Percentiles rank a stretch among this genome's conserved stretches.
Conservation (phyloP, 495 filamentous ascomycete genomes). For the Hamigera avellanea region DNA sequence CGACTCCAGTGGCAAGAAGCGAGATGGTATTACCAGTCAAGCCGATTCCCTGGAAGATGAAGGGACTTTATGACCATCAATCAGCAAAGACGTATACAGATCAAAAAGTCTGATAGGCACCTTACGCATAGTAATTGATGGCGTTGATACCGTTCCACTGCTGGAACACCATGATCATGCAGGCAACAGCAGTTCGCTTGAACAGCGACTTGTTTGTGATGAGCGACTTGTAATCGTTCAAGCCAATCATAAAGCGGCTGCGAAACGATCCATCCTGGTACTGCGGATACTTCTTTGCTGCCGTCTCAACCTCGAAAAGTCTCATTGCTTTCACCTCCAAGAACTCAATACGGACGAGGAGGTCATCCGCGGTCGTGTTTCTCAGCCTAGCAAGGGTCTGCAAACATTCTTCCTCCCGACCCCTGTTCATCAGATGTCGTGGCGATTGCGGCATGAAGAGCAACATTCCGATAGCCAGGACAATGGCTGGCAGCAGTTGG, state of each 20-base stretch:
- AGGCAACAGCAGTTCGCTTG: slow-evolving; percentile 22
- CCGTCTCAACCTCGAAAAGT: slow-evolving; percentile 60
- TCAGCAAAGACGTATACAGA: neutral
- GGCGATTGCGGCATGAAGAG: slow-evolving; percentile 77
- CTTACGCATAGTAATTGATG: slow-evolving; percentile 47
- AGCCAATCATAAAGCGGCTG: slow-evolving; percentile 19
- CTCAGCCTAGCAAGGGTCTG: slow-evolving; percentile 54
- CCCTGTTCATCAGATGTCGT: slow-evolving; percentile 60
- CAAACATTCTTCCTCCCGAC: slow-evolving; percentile 54
- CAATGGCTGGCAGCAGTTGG: slow-evolving; percentile 29
- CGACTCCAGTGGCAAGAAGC: slow-evolving; percentile 61
- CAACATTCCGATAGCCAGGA: slow-evolving; percentile 30
- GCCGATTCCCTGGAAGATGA: slow-evolving; percentile 24
- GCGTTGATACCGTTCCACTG: slow-evolving; percentile 57
- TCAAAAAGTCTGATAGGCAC: no score
- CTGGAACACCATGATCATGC: slow-evolving; percentile 39
- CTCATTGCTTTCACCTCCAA: slow-evolving; percentile 70
- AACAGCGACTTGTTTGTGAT: slow-evolving; percentile 25
- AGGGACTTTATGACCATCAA: slow-evolving; percentile 11
- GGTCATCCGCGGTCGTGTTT: slow-evolving; percentile 37
- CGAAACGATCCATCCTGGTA: slow-evolving; percentile 19
- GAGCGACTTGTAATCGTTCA: slow-evolving; percentile 20
- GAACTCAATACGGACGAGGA: slow-evolving; percentile 67
- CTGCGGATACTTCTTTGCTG: slow-evolving; percentile 34
- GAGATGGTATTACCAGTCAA: slow-evolving; percentile 40